Base-by-base conservation (phyloP, 2,329 filamentous ascomycete genomes). In the Escovopsis sp. region DNA sequence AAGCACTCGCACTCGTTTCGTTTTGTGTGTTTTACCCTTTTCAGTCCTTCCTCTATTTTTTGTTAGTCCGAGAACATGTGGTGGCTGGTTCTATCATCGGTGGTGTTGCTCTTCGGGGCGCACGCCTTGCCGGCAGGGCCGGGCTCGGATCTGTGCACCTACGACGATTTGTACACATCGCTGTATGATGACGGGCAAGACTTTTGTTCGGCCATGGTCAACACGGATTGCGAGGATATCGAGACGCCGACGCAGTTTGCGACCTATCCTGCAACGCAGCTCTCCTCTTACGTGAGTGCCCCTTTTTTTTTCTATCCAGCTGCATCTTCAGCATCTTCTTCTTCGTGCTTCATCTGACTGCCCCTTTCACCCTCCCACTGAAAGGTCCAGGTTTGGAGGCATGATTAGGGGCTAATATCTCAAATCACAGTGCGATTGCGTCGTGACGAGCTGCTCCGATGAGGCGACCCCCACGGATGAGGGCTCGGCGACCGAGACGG, bases 201-300 rank as follows among this genome's bases (percentile, higher is more conserved):
- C 0, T 57, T 54, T 23, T 57, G 54, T 35, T 51, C 48, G 1
- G 46, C 42, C 39, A 35, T 57, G 15, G 29, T 57, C 5, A 47
- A 49, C 17, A 35, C 34, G 10, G 37, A 38, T 12, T 45, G 44
- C 25, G 37, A 41, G 4, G 31, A 35, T 15, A 34, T 39, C n/a
- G 32, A 34, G 8, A 55, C 49, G 10, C 54, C 53, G 18, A 38
- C 41, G 5, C 44, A 49, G 32, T 56, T 52, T 35, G 40, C 46
- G 27, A 45, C 45, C 2, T 51, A 51, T 36, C 47, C 51, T 16
- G 45, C 46, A 28, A 45, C 43, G 10, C 46, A 41, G 35, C 41
- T 57, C 37, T 51, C 52, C 17, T 52, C 49, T 11, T 51, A 52
- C 25, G 54, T 57, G 37, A 48, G 54, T 5, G 11, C 15, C 12